Percentiles rank a stretch among this genome's conserved stretches.
phyloP scores from a whole-genome alignment of 1,139 yeast species.

The Debaryomyces udenii region DNA sequence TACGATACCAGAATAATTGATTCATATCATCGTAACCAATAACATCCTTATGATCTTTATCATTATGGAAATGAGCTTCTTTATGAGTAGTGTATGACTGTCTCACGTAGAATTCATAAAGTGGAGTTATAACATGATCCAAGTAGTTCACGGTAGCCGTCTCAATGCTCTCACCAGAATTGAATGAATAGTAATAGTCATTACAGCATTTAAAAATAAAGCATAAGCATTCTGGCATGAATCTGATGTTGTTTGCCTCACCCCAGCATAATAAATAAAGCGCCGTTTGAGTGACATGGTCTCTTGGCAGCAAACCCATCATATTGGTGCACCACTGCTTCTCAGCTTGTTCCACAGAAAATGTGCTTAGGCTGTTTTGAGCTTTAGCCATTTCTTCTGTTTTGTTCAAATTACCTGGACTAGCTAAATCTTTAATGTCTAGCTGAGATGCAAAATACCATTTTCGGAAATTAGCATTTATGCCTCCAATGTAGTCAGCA shows the following conservation, averaged over 20 bases:
- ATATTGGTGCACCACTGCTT: conserved; percentile 71
- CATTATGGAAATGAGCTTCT: conserved; percentile 43
- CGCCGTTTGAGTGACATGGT: conserved; percentile 66
- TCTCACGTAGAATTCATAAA: conserved; percentile 62
- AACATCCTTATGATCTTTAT: conserved; percentile 54
- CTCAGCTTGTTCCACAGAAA: conserved; percentile 75
- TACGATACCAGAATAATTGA: conserved; percentile 61
- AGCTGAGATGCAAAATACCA: conserved; percentile 97
- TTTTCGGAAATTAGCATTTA: conserved; percentile 84
- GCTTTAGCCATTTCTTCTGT: conserved; percentile 32
- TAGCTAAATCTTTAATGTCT: conserved; percentile 81
- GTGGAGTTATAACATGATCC: conserved; percentile 73
- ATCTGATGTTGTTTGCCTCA: conserved; percentile 80
- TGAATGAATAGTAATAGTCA: conserved; percentile 60
- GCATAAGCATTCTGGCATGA: conserved; percentile 84
- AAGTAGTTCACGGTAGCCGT: conserved; percentile 44
- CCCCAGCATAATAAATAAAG: conserved; percentile 84
- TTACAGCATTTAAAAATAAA: conserved; percentile 78
- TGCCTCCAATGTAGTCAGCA: conserved; percentile 86
- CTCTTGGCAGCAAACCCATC: conserved; percentile 54
- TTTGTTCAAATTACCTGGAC: conserved; percentile 58
- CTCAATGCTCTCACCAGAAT: conserved; percentile 28
- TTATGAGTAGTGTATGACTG: conserved; percentile 50
- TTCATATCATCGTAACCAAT: conserved; percentile 70
- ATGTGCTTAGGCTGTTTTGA: conserved; percentile 34